phyloP scores from a whole-genome alignment of 768 basidiomycete genomes.

The Suillus fuscotomentosus region DNA sequence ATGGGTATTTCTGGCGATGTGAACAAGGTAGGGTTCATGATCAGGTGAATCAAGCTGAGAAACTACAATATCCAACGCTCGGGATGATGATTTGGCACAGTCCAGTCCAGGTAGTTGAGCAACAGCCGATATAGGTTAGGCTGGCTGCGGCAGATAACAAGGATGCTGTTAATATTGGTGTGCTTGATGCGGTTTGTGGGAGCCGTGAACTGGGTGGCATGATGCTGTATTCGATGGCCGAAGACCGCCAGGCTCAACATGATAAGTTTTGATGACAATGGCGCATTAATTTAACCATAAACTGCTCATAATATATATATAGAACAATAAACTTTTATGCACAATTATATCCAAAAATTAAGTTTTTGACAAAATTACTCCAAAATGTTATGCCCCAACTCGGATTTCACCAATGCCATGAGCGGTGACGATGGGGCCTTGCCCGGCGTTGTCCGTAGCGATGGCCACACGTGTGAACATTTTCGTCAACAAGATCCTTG shows the following conservation, averaged over 20 bases:
- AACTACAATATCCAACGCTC: background rate
- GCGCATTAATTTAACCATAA: slow-evolving; percentile 4
- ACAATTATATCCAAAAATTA: slow-evolving; percentile 5
- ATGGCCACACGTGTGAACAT: slow-evolving; percentile 41
- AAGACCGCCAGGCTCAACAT: slow-evolving; percentile 1
- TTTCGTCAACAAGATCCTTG: slow-evolving; percentile 41
- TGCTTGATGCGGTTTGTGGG: background rate
- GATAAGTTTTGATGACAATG: slow-evolving; percentile 9
- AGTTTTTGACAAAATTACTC: background rate
- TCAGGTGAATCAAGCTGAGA: slow-evolving; percentile 10
- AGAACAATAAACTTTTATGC: slow-evolving; percentile 2
- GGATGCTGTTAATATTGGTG: background rate
- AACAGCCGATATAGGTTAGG: background rate
- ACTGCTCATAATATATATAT: background rate
- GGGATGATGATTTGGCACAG: too few relatives aligned
- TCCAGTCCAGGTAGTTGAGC: background rate
- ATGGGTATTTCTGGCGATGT: slow-evolving; percentile 5
- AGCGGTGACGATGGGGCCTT: slow-evolving; percentile 43
- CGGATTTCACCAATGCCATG: slow-evolving; percentile 36
- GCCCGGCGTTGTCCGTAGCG: slow-evolving; percentile 42
- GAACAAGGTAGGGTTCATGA: background rate
- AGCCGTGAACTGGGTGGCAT: background rate
- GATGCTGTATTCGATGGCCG: slow-evolving; percentile 6
- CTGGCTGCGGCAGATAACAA: background rate
- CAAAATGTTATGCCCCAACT: slow-evolving; percentile 27